Percentiles rank a stretch among this genome's conserved stretches.
phyloP scores from a whole-genome alignment of 768 basidiomycete genomes.

The Sporobolomyces roseus region DNA sequence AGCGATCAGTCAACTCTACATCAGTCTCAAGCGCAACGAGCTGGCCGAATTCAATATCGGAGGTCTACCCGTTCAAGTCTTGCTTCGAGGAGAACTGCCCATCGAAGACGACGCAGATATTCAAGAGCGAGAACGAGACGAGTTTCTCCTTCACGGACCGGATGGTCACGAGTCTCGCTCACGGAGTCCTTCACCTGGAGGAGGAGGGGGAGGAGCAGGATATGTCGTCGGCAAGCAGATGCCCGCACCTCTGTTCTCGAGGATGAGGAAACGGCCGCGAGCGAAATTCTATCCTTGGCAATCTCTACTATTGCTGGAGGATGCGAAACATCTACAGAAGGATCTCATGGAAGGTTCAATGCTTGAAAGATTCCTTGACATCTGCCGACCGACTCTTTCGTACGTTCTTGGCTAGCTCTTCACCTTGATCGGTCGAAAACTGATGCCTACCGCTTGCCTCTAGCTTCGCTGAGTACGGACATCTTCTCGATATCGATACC shows the following conservation, averaged over 20 bases:
- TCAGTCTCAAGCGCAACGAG: slow-evolving; percentile 68
- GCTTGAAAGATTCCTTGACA: slow-evolving; percentile 60
- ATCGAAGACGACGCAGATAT: slow-evolving; percentile 52
- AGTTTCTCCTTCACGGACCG: slow-evolving; percentile 15
- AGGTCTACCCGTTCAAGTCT: slow-evolving; percentile 73
- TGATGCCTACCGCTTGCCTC: too few relatives aligned
- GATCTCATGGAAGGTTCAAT: slow-evolving; percentile 50
- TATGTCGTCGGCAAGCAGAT: slow-evolving; percentile 19
- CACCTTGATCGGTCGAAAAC: not conserved
- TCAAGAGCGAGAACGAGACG: slow-evolving; percentile 61
- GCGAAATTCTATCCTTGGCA: slow-evolving; percentile 77
- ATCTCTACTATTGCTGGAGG: slow-evolving; percentile 71
- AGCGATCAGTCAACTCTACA: slow-evolving; percentile 70
- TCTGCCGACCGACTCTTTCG: slow-evolving; percentile 70
- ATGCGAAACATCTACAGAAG: slow-evolving; percentile 60
- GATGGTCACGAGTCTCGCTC: not conserved
- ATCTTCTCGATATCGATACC: slow-evolving; percentile 74
- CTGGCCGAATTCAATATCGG: slow-evolving; percentile 76
- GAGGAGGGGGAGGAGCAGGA: slow-evolving; percentile 1
- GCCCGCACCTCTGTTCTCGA: slow-evolving; percentile 44
- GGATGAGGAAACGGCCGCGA: slow-evolving; percentile 46
- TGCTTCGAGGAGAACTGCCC: slow-evolving; percentile 70
- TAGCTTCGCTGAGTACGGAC: slow-evolving; percentile 68
- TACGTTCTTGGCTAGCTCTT: slow-evolving; percentile 51
- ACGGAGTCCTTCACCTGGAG: slow-evolving; percentile 24